Evolutionary conservation across 352 stramenopile genomes (phyloP), one percentile per base, ranked within the genome.

Genomic region (Phytophthora hibernalis): DNA sequence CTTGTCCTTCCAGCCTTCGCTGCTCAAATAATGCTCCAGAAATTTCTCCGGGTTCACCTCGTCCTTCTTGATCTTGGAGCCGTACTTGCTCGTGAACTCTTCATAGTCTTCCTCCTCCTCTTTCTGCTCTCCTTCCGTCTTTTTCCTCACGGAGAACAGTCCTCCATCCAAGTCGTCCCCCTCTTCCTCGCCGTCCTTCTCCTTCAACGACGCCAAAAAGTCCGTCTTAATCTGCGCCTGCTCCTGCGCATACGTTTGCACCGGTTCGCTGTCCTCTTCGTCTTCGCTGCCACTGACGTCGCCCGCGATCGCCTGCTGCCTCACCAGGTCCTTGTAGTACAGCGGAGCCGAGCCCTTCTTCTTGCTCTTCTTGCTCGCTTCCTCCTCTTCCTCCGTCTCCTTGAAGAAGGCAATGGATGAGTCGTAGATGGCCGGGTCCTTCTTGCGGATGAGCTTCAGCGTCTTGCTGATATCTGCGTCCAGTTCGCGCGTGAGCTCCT

Each of bases 321-420:
- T 85, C 40, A 98, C 82, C 28, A 99, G 79, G 82, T 99, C 97
- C 68, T 98, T 99, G 82, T 96, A 96, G 58, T 96, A 95, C 53
- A 94, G 57, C 26, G 88, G 88, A 20, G 72, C 70, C 8, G 58
- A 61, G 4, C 62, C 57, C 31, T 80, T 87, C 45, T 77, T 67
- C 42, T 76, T 74, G 54, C 63, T 74, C 50, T 65, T 73, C 52
- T 73, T 73, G 31, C 58, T 61, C 38, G 66, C 56, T 4, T 68
- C 69, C 3, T 74, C 71, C 2, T 72, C 65, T 18, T 52, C 53
- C 18, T 82, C 74, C 5, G 62, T 56, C 33, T 77, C 64, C 64
- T 85, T 78, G 66, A 98, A 99, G 66, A 98, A 99, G 48, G 77
- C 74, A 22, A 92, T 85, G 37, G 82, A 88, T 30, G 79, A 68